Conservation (phyloP, 495 filamentous ascomycete species). For the Neurospora sublineolata region DNA sequence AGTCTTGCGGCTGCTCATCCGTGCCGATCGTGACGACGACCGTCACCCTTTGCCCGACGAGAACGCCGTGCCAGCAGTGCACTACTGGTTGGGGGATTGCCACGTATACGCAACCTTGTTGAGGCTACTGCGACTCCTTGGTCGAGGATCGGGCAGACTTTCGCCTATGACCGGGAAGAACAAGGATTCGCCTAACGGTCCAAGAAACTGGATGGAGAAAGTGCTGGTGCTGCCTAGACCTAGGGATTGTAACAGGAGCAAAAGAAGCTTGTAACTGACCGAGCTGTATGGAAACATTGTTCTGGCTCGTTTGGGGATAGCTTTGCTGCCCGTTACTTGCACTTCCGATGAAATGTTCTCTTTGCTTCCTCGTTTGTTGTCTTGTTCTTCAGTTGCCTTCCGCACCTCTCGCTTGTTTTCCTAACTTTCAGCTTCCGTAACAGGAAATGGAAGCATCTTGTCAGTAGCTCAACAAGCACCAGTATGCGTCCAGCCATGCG, state of each 20-base stretch:
- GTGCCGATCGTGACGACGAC: slow-evolving; percentile 10
- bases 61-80: slow-evolving; percentile 8
- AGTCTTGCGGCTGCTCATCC: slow-evolving; percentile 15
- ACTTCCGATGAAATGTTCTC: no score
- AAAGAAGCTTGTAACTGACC: neutral
- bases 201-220: neutral
- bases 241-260: rapidly evolving
- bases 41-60: slow-evolving; percentile 12
- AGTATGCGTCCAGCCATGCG: neutral
- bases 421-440: no score
- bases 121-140: neutral
- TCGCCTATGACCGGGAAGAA: neutral
- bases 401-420: no score
- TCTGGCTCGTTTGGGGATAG: no score
- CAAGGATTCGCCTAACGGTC: rapidly evolving
- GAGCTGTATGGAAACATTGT: neutral
- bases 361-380: no score
- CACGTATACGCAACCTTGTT: neutral
- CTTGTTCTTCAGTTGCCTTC: no score
- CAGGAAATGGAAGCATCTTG: no score
- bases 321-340: no score
- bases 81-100: slow-evolving; percentile 3
- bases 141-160: neutral
- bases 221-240: neutral
- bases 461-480: neutral